phyloP scores from a whole-genome alignment of 2,329 filamentous ascomycete genomes.

The Alternaria triticina region DNA sequence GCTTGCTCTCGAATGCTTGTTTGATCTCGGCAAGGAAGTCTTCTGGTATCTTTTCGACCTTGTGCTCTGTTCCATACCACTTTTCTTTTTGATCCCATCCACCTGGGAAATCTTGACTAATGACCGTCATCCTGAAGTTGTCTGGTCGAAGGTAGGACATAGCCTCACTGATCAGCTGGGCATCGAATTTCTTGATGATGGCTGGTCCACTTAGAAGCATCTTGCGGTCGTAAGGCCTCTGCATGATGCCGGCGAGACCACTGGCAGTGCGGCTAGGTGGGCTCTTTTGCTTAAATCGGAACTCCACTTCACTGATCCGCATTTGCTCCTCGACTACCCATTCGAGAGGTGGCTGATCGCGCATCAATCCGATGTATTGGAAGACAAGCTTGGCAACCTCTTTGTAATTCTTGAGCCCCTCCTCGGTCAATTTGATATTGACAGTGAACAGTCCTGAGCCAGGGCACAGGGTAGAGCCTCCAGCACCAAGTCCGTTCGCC shows the following conservation, averaged over 20 bases:
- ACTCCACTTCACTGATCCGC: constrained; percentile 88
- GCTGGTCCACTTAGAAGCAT: constrained; percentile 83
- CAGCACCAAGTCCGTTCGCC: constrained; percentile 83
- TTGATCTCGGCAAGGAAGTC: constrained; percentile 76
- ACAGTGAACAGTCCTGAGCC: constrained; percentile 83
- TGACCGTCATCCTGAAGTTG: constrained; percentile 84
- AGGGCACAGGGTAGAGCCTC: constrained; percentile 76
- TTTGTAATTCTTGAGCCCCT: constrained; percentile 80
- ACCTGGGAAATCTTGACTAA: constrained; percentile 83
- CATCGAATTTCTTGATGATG: constrained; percentile 79
- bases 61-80: constrained; percentile 98
- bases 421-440: constrained; percentile 80
- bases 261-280: constrained; percentile 90
- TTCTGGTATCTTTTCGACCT: constrained; percentile 76
- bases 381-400: constrained; percentile 86
- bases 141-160: constrained; percentile 80
- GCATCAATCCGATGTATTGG: constrained; percentile 87
- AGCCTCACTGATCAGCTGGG: constrained; percentile 75
- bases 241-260: constrained; percentile 85
- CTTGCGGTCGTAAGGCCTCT: constrained; percentile 84
- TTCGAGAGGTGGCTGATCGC: constrained; percentile 78
- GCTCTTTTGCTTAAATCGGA: constrained; percentile 92
- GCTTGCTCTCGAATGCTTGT: constrained; percentile 65
- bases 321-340: constrained; percentile 97
- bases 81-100: constrained; percentile 88